phyloP scores from a whole-genome alignment of 116 monocot genomes.

The Posidonia oceanica region DNA sequence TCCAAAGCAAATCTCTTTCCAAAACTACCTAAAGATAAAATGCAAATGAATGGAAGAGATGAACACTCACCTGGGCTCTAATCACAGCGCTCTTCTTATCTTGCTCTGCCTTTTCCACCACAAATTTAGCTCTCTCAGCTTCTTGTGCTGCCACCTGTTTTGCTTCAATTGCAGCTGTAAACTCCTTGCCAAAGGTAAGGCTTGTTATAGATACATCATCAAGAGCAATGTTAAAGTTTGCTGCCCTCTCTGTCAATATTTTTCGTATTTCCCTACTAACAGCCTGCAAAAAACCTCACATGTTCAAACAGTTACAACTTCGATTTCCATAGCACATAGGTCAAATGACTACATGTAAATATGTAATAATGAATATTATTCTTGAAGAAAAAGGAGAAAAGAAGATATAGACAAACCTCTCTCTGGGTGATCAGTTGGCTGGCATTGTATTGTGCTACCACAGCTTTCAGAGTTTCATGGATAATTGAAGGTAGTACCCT shows the following conservation, averaged over 20 bases:
- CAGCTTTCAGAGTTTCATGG: slow-evolving; percentile 92
- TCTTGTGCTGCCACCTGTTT: slow-evolving; percentile 99
- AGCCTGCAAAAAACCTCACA: slow-evolving; percentile 29
- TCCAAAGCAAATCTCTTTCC: too few relatives aligned
- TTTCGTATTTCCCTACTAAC: slow-evolving; percentile 92
- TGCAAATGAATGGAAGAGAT: neutral
- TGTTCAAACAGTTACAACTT: neutral
- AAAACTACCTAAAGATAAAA: too few relatives aligned
- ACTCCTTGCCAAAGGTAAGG: slow-evolving; percentile 94
- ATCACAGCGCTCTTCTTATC: slow-evolving; percentile 87
- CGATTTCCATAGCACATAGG: neutral
- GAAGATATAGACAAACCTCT: slow-evolving; percentile 43
- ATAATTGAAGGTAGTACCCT: slow-evolving; percentile 95
- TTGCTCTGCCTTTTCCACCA: slow-evolving; percentile 72
- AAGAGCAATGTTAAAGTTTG: slow-evolving; percentile 79
- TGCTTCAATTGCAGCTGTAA: slow-evolving; percentile 94
- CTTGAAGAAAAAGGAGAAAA: too few relatives aligned
- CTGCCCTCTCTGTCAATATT: slow-evolving; percentile 73
- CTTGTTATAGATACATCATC: slow-evolving; percentile 93
- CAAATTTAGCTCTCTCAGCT: slow-evolving; percentile 73
- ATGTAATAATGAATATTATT: neutral
- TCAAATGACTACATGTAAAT: neutral
- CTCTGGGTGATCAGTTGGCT: slow-evolving; percentile 95
- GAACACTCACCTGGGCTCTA: slow-evolving; percentile 67
- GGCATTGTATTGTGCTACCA: slow-evolving; percentile 94